Evolutionary conservation across 108 stramenopile species (phyloP).

Genomic region (Mediolabrus comicus): DNA sequence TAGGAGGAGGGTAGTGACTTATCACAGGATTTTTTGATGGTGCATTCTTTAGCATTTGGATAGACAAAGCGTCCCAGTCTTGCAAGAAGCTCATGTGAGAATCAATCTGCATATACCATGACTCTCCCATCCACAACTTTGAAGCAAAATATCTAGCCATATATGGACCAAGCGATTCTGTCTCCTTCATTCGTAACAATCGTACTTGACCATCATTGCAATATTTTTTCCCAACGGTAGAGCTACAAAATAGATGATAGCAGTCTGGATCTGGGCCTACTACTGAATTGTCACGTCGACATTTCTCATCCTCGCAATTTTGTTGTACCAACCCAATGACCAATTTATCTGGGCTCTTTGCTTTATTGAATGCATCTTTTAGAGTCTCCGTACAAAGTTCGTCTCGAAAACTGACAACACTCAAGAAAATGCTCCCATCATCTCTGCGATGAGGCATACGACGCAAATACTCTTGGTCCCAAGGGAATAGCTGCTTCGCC

Average conservation of each 20-base stretch:
- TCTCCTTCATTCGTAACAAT: constrained; percentile 83
- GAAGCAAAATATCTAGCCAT: constrained; percentile 90
- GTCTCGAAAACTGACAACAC: constrained; percentile 92
- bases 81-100: constrained; percentile 86
- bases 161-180: constrained; percentile 92
- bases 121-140: constrained; percentile 94
- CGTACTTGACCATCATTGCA: constrained; percentile 74
- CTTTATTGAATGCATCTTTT: constrained; percentile 80
- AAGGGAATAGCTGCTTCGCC: constrained; percentile 74
- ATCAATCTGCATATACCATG: constrained; percentile 96
- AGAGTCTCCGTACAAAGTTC: constrained; percentile 91
- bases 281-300: constrained; percentile 62
- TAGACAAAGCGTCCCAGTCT: constrained; percentile 86
- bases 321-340: constrained; percentile 94
- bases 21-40: constrained; percentile 87
- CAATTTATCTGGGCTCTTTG: constrained; percentile 83
- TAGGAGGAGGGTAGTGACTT: constrained; percentile 86
- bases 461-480: constrained; percentile 78
- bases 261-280: constrained; percentile 80
- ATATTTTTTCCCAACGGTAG: constrained; percentile 51
- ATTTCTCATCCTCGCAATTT: constrained; percentile 86
- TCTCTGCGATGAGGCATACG: constrained; percentile 75
- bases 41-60: constrained; percentile 75
- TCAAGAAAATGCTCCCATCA: constrained; percentile 84
- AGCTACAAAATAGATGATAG: constrained; percentile 70